Conservation (phyloP, 2,329 filamentous ascomycete species). For the Neopestalotiopsis rosae region DNA sequence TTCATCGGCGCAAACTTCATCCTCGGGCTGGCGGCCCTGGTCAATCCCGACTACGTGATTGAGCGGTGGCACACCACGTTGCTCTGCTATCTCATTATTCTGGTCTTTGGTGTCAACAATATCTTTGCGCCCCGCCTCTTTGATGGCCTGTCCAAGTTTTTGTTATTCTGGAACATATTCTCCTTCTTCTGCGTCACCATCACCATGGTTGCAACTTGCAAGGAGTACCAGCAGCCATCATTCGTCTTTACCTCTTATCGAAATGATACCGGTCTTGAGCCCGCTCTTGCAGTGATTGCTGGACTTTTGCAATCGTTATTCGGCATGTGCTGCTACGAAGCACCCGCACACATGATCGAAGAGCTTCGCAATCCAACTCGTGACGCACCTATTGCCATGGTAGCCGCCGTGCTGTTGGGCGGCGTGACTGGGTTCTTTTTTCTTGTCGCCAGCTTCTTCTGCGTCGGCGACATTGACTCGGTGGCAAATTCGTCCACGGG, state of each 20-base stretch:
- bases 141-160: no score
- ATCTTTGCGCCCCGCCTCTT: conserved; percentile 31
- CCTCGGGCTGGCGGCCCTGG: conserved; percentile 26
- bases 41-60: conserved; percentile 22
- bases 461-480: conserved; percentile 25
- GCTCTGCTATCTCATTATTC: conserved; percentile 39
- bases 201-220: no score
- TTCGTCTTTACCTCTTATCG: no score
- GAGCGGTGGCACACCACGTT: conserved; percentile 43
- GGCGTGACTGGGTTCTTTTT: conserved; percentile 27
- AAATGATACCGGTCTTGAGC: conserved; percentile 42
- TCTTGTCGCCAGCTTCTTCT: conserved; percentile 29
- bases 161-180: no score
- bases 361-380: conserved; percentile 42
- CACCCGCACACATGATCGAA: conserved; percentile 43
- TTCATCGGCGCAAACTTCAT: conserved; percentile 14
- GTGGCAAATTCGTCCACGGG: conserved; percentile 23
- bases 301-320: no score
- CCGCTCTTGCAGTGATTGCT: no score
- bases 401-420: conserved; percentile 30
- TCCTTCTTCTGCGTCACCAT: no score
- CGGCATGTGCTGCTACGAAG: conserved; percentile 27
- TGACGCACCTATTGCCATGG: conserved; percentile 43
- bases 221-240: no score
- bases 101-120: conserved; percentile 43